Base-by-base conservation (phyloP, 139 green algal species). In the Deuterostichococcus epilithicus region DNA sequence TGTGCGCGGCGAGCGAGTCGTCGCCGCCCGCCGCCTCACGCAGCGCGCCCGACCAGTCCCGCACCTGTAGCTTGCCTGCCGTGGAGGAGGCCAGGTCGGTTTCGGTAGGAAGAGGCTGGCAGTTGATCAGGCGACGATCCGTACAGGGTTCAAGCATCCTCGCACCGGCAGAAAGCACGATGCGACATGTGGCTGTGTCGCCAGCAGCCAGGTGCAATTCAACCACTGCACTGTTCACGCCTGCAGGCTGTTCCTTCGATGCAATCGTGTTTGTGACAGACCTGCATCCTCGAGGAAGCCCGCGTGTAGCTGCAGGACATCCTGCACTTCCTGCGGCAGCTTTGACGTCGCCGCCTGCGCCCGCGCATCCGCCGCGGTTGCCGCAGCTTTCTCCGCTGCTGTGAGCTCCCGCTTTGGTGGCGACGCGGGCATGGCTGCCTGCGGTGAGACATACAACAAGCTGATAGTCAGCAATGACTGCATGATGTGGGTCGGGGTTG, bases 11-110 rank as follows among this genome's bases (percentile, higher is more conserved):
- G 39, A 94, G 80, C 18, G 85, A 32, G 4, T 86, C 58, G 59
- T 98, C 94, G 8, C 80, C 75, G 20, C 88, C 80, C 34, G 90
- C 84, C 47, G 92, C 76, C 85, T 98, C 94, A 34, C 91, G 85
- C 39, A 99, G 84, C 5, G 91, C 82, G 0, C 69, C 47, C n/a
- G 97, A 82, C 76, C 99, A 83, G 44, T 97, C 86, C 34, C 38
- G 66, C 35, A 95, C 88, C 34, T 78, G 78, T 45, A 91, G 76
- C 39, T 83, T 35, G n/a, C 86, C 88, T 86, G 78, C 68, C 68
- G 20, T 34, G 47, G 35, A 42, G 42, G 42, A 13, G 13, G 13
- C 15, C 59, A 68, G 59, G 59, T n/a, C 20, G 23, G 59, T 6
- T 8, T n/a, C 20, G 23, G 59, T 6, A 68, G 42, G 42, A 52